A percentile compares a stretch with the other conserved stretches of the same genome.
Evolutionary conservation across 2,329 filamentous ascomycete genomes (phyloP).

Genomic region (Colletotrichum cuscutae): DNA sequence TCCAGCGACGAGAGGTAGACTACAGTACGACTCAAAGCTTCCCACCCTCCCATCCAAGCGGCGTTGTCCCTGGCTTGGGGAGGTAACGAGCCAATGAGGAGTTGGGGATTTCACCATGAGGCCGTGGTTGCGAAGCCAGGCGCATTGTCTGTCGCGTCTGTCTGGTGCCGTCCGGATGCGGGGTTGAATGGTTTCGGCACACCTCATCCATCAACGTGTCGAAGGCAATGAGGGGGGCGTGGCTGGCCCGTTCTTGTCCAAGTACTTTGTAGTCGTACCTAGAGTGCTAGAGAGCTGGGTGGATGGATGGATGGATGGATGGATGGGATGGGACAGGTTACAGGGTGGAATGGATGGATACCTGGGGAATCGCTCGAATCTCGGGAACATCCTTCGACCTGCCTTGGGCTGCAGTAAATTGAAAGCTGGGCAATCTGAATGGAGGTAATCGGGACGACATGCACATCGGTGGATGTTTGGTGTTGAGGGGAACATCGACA

Average conservation of each 20-base stretch:
- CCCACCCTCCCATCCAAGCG: slow-evolving; percentile 30
- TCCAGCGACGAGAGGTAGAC: neutral
- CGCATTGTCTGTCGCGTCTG: slow-evolving; percentile 32
- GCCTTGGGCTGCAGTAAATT: neutral
- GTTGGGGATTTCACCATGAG: neutral
- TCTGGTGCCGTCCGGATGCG: slow-evolving; percentile 33
- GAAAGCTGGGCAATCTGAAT: neutral
- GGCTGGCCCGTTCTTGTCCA: neutral
- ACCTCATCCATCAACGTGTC: slow-evolving; percentile 31
- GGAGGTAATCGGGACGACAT: neutral
- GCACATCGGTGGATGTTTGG: neutral
- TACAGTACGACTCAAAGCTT: slow-evolving; percentile 21
- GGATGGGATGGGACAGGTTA: neutral
- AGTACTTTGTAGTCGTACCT: neutral
- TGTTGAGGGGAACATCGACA: neutral
- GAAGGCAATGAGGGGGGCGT: slow-evolving; percentile 1
- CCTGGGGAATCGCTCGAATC: slow-evolving; percentile 31
- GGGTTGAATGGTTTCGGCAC: slow-evolving; percentile 31
- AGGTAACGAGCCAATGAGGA: slow-evolving; percentile 21
- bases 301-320: slow-evolving; percentile 10
- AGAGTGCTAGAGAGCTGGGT: too few species aligned
- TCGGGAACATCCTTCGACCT: slow-evolving; percentile 19
- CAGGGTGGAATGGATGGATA: slow-evolving; percentile 13
- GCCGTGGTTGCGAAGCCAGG: slow-evolving; percentile 26
- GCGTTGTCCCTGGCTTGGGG: slow-evolving; percentile 17